A percentile compares a stretch with the other conserved stretches of the same genome.
phyloP scores from a whole-genome alignment of 345 rosid genomes.

The Luvunga scandens region DNA sequence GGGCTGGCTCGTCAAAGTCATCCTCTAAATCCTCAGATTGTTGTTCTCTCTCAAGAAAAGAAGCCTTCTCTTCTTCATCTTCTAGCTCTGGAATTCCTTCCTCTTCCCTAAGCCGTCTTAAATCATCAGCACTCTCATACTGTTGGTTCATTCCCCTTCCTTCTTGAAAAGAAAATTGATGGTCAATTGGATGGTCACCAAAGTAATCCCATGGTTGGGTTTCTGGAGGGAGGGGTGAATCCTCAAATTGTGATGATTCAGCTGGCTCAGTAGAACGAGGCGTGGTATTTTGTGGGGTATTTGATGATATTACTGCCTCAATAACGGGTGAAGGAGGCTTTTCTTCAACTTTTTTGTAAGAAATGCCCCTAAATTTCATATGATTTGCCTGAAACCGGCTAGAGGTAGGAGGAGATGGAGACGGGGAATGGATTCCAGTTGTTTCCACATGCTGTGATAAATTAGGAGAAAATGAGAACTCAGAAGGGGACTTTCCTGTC shows the following conservation, averaged over 20 bases:
- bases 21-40: conserved; percentile 66
- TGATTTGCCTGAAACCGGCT: conserved; percentile 50
- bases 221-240: conserved; percentile 48
- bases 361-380: conserved; percentile 61
- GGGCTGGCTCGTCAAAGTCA: conserved; percentile 67
- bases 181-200: conserved; percentile 63
- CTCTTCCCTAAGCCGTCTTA: conserved; percentile 48
- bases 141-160: conserved; percentile 36
- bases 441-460: conserved; percentile 47
- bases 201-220: conserved; percentile 88
- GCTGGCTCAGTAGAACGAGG: conserved; percentile 41
- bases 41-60: conserved; percentile 55
- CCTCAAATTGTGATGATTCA: conserved; percentile 48
- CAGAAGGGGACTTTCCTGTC: conserved; percentile 59
- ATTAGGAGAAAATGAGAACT: conserved; percentile 57
- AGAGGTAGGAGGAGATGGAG: conserved; percentile 58
- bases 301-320: conserved; percentile 52
- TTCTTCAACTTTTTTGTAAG: conserved; percentile 70
- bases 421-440: conserved; percentile 53
- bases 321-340: conserved; percentile 53
- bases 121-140: conserved; percentile 43
- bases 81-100: conserved; percentile 67
- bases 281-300: conserved; percentile 38
- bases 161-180: conserved; percentile 54
- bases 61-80: conserved; percentile 56